These are phyloP conservation scores for Wilcoxina mikolae DNA, from an alignment of 495 filamentous ascomycete genomes.

Conservation along the genomic window DNA sequence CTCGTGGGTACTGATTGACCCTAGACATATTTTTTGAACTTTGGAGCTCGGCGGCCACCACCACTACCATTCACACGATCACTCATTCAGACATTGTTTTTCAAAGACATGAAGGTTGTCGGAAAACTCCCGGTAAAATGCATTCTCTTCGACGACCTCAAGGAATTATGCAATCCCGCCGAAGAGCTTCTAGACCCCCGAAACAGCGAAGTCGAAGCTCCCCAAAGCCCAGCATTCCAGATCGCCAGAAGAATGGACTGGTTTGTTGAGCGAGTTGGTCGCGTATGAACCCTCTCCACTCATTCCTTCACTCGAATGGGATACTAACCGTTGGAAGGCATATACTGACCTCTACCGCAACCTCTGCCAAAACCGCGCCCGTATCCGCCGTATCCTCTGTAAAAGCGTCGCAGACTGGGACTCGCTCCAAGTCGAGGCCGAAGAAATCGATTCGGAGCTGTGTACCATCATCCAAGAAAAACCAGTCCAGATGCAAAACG, in stretches of 20 bases:
- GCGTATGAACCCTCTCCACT: conserved; percentile 30
- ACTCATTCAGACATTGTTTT: conserved; percentile 61
- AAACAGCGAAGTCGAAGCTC: conserved; percentile 61
- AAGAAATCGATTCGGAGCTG: conserved; percentile 61
- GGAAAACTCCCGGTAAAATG: conserved; percentile 53
- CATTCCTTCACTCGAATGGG: not conserved
- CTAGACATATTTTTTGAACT: conserved; percentile 39
- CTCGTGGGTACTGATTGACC: not conserved
- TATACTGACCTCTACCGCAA: conserved; percentile 71
- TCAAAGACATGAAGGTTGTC: conserved; percentile 51
- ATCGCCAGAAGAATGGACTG: conserved; percentile 63
- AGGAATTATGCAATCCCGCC: conserved; percentile 56
- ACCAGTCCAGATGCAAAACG: conserved; percentile 33
- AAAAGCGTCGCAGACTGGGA: conserved; percentile 77
- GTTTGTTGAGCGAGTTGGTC: conserved; percentile 58
- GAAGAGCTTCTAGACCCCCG: conserved; percentile 53
- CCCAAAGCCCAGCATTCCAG: conserved; percentile 60
- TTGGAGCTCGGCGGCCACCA: conserved; percentile 64
- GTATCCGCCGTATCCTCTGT: conserved; percentile 66
- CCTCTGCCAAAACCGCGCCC: conserved; percentile 78
- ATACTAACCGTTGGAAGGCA: conserved; percentile 36
- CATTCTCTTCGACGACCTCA: conserved; percentile 65
- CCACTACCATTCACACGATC: conserved; percentile 73
- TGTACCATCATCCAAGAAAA: conserved; percentile 47
- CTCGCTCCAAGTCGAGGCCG: conserved; percentile 65